Percentiles rank a stretch among this genome's conserved stretches.
Conservation (phyloP, 768 basidiomycete genomes). For the Amanita thiersii region DNA sequence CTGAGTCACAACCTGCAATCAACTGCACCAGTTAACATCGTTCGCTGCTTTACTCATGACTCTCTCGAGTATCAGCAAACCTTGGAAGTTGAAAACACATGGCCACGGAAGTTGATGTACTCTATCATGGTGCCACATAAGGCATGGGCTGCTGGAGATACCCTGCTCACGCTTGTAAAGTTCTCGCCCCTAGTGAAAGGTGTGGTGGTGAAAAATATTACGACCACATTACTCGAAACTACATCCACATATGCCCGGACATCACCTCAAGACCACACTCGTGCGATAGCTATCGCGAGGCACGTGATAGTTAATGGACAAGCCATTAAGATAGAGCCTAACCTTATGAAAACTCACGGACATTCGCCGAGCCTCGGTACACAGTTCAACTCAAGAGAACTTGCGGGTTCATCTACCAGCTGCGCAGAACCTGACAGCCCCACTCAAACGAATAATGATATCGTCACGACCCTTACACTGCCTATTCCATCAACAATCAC, state of each 20-base stretch:
- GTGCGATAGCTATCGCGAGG: constrained; percentile 50
- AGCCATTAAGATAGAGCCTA: constrained; percentile 29
- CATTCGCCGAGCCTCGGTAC: background rate
- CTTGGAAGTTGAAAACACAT: constrained; percentile 92
- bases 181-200: constrained; percentile 86
- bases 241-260: constrained; percentile 51
- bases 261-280: constrained; percentile 51
- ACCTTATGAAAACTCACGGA: background rate
- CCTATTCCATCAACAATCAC: constrained; percentile 52
- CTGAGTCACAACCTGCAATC: constrained; percentile 52
- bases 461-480: constrained; percentile 54
- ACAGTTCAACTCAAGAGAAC: background rate
- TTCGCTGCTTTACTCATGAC: constrained; percentile 70
- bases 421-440: constrained; percentile 8
- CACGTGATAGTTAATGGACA: constrained; percentile 64
- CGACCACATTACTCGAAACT: constrained; percentile 67
- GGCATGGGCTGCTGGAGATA: constrained; percentile 90
- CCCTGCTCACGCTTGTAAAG: constrained; percentile 73
- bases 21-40: constrained; percentile 50
- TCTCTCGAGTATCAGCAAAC: constrained; percentile 95
- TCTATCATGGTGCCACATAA: constrained; percentile 90
- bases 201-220: constrained; percentile 56
- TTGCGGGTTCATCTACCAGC: background rate
- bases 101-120: constrained; percentile 98
- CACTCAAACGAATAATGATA: constrained; percentile 26